A percentile compares a stretch with the other conserved stretches of the same genome.
Evolutionary conservation across 805 yeast genomes (phyloP).

Genomic region (Pichia phayaonensis): DNA sequence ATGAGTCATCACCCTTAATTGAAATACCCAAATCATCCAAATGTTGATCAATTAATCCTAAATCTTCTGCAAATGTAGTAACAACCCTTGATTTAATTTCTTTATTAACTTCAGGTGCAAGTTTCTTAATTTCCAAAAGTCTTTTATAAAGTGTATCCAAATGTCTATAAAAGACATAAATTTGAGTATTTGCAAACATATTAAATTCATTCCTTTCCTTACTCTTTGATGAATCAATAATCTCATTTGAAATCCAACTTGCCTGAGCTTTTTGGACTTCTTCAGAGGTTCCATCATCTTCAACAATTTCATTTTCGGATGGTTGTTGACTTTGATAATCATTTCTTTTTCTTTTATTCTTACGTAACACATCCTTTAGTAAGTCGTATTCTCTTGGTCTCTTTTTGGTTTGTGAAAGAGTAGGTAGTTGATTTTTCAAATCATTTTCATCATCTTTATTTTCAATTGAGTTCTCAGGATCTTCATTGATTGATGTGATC

Average conservation of each 20-base stretch:
- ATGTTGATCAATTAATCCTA: slow-evolving; percentile 74
- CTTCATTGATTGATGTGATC: slow-evolving; percentile 22
- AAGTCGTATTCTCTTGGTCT: slow-evolving; percentile 52
- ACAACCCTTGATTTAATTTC: slow-evolving; percentile 59
- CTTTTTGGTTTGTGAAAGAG: slow-evolving; percentile 30
- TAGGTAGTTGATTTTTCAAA: slow-evolving; percentile 8
- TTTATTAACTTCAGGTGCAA: slow-evolving; percentile 61
- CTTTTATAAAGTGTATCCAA: slow-evolving; percentile 76
- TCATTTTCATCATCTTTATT: slow-evolving; percentile 9
- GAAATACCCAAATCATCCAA: slow-evolving; percentile 73
- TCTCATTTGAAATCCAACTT: slow-evolving; percentile 29
- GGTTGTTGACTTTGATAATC: slow-evolving; percentile 1
- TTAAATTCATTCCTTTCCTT: slow-evolving; percentile 53
- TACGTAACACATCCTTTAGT: slow-evolving; percentile 52
- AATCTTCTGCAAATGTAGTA: slow-evolving; percentile 78
- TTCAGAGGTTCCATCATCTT: slow-evolving; percentile 11
- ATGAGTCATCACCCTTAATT: slow-evolving; percentile 62
- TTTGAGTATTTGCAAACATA: slow-evolving; percentile 79
- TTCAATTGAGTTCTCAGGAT: slow-evolving; percentile 13
- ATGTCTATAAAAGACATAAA: slow-evolving; percentile 85
- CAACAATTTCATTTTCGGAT: neutral
- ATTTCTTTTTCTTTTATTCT: slow-evolving; percentile 25
- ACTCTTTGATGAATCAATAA: slow-evolving; percentile 17
- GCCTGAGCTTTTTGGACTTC: slow-evolving; percentile 28
- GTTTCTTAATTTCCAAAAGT: slow-evolving; percentile 63